phyloP scores from a whole-genome alignment of 2,329 filamentous ascomycete species.

The Xylariaceae sp. region DNA sequence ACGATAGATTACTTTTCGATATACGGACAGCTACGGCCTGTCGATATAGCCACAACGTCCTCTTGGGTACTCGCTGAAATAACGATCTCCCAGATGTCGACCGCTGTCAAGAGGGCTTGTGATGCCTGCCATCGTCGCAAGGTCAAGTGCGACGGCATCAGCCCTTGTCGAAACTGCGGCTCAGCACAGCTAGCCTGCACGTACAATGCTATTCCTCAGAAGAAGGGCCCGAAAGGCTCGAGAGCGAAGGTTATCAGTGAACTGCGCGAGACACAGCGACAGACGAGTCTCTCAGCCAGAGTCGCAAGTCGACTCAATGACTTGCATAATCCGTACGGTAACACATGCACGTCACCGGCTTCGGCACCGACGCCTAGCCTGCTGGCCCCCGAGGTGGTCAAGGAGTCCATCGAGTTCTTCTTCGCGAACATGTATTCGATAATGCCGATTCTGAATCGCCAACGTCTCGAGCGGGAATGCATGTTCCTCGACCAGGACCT shows the following conservation, averaged over 20 bases:
- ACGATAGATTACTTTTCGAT: not conserved
- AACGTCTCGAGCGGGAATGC: conserved; percentile 52
- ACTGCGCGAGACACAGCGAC: conserved; percentile 61
- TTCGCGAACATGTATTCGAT: conserved; percentile 61
- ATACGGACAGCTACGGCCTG: not conserved
- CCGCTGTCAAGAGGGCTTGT: conserved; percentile 52
- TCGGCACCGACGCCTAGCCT: conserved; percentile 54
- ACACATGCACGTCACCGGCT: conserved; percentile 38
- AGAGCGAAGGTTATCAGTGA: conserved; percentile 72
- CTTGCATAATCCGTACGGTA: too few relatives aligned
- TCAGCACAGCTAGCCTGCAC: conserved; percentile 64
- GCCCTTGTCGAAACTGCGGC: conserved; percentile 66
- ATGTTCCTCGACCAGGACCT: conserved; percentile 56
- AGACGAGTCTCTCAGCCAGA: conserved; percentile 58
- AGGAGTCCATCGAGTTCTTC: conserved; percentile 63
- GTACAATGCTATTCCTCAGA: conserved; percentile 69
- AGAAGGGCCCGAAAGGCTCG: conserved; percentile 71
- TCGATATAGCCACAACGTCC: not conserved
- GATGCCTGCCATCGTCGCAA: conserved; percentile 71
- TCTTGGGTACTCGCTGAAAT: not conserved
- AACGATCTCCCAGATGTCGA: conserved; percentile 28
- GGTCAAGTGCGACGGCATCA: conserved; percentile 67
- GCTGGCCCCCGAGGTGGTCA: conserved; percentile 56
- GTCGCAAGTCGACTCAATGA: conserved; percentile 57
- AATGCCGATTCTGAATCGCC: conserved; percentile 57